Conservation (phyloP, 305 asterid genomes). For the Solanum hybrid region DNA sequence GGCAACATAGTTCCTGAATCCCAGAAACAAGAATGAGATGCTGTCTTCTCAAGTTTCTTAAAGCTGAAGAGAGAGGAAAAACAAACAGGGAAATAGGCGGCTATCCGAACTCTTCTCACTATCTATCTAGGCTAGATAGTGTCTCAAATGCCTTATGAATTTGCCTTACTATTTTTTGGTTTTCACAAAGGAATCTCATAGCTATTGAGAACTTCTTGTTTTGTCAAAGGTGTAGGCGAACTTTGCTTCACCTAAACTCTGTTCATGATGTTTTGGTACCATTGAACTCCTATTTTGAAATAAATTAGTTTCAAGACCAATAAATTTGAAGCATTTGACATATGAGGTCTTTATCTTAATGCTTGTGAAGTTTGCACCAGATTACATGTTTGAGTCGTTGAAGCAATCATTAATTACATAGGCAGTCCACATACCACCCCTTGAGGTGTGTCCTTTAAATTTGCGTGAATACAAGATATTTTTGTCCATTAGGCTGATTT, state of each 20-base stretch:
- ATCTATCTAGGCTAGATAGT: not conserved
- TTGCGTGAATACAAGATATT: not conserved
- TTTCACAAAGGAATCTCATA: not conserved
- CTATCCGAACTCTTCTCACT: not conserved
- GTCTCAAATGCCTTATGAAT: not conserved
- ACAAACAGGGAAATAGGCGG: not conserved
- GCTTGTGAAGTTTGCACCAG: not conserved
- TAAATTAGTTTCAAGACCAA: not conserved
- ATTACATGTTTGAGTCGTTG: not conserved
- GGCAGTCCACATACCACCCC: not conserved
- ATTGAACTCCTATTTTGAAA: not conserved
- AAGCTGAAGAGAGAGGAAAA: not conserved
- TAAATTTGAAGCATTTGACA: not conserved
- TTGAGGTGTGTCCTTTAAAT: not conserved
- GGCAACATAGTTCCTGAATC: slow-evolving; percentile 7
- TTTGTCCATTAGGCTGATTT: no score
- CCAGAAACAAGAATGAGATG: slow-evolving; percentile 13
- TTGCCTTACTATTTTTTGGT: not conserved
- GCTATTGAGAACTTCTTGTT: not conserved
- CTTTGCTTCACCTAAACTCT: not conserved
- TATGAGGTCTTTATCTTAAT: not conserved
- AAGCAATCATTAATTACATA: not conserved
- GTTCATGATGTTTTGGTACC: not conserved
- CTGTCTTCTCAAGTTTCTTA: slow-evolving; percentile 14
- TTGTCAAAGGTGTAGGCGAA: not conserved